Evolutionary conservation across 768 basidiomycete species (phyloP), one percentile per base, ranked within the genome.

Genomic region (Pleurotus salmoneostramineus): DNA sequence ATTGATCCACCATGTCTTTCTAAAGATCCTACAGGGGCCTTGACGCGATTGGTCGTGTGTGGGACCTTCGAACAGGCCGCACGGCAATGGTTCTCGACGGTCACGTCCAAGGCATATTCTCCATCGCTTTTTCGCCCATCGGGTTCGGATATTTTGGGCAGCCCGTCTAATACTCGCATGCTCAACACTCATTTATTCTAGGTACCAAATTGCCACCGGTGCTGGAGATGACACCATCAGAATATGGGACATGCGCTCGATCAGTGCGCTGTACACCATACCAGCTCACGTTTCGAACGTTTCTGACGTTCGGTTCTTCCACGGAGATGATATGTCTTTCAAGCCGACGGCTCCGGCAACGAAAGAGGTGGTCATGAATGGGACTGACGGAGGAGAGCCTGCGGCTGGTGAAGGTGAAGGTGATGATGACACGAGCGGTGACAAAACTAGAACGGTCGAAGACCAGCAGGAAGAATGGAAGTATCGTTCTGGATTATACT

Each of bases 81-180:
- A 98, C 96, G 1, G 94, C 95, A 0, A 97, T 98, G 95, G 94
- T 98, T 3, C 83, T 99, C 36, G 96, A 98, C 62, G 97, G 97
- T 0, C 97, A 99, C 62, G 89, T 95, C 2, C 88, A 96, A 71
- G 88, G 92, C 60, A 94, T 99, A 61, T 89, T 93, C 60, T 78
- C 91, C 4, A 88, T 95, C 61, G 88, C 85, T 56, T 99, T 98
- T 73, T 95, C 95, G 33, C 95, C 96, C 4, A 98, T 95, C 65
- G 94, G 96, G 94, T 96, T 68, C 60, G 89, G 66, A 70, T 75
- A 49, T 60, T 58, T 62, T 61, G 46, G 10, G 8, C 48, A n/a
- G 46, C 31, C 11, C 34, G 15, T 40, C 33, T 34, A 27, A 55
- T n/a, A 55, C 33, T n/a, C 11, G 8, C 27, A 40, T 59, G 49